Conservation (phyloP, 805 yeast species). For the Cyberlindnera maritima region DNA sequence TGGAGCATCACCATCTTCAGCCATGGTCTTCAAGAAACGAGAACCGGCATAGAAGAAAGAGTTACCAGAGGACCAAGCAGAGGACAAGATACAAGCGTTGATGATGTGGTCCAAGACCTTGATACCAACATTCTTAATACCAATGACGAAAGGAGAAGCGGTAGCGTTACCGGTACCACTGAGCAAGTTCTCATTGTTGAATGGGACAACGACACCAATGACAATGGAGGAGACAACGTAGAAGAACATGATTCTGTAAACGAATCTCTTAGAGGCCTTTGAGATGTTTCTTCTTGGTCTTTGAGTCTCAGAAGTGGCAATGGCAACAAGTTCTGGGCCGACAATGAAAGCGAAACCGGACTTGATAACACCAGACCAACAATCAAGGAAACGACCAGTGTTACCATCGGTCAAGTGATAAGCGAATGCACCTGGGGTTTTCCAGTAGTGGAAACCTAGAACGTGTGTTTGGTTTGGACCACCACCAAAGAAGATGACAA, state of each 20-base stretch:
- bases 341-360: conserved; percentile 66
- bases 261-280: conserved; percentile 54
- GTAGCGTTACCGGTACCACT: conserved; percentile 58
- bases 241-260: conserved; percentile 56
- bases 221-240: conserved; percentile 63
- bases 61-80: conserved; percentile 81
- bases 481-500: conserved; percentile 64
- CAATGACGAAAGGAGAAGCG: conserved; percentile 79
- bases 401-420: conserved; percentile 44
- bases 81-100: conserved; percentile 74
- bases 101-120: conserved; percentile 68
- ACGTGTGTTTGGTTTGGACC: conserved; percentile 52
- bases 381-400: conserved; percentile 62
- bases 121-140: conserved; percentile 66
- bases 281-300: conserved; percentile 60
- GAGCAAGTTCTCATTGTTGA: conserved; percentile 51
- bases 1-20: conserved; percentile 79
- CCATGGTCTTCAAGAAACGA: conserved; percentile 67
- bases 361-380: conserved; percentile 60
- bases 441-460: conserved; percentile 69
- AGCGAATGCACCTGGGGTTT: conserved; percentile 56
- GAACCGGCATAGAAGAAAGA: conserved; percentile 78
- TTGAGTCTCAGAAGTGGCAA: conserved; percentile 56
- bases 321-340: conserved; percentile 60
- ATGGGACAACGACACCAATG: conserved; percentile 66